phyloP scores from a whole-genome alignment of 1,284 basidiomycete species.

The Schizophyllum amplum region DNA sequence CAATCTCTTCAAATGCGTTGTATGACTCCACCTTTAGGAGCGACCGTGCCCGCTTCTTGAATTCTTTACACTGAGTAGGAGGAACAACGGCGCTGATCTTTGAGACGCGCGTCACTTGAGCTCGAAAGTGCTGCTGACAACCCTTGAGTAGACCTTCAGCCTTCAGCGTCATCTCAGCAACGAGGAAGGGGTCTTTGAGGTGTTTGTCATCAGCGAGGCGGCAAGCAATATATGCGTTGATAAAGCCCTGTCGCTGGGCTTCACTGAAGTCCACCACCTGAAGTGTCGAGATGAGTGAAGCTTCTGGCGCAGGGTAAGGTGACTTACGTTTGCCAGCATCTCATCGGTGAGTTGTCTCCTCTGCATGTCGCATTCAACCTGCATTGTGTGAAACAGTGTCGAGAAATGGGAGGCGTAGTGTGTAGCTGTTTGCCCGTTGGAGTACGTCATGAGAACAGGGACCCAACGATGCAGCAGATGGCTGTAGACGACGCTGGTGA shows the following conservation, averaged over 20 bases:
- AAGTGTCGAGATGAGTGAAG: background rate
- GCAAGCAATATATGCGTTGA: slow-evolving; percentile 6
- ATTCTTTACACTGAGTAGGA: slow-evolving; percentile 7
- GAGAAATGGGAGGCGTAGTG: slow-evolving; percentile 8
- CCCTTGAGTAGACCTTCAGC: slow-evolving; percentile 5
- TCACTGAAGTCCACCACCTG: slow-evolving; percentile 10
- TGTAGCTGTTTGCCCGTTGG: slow-evolving; percentile 2
- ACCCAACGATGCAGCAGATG: slow-evolving; percentile 5
- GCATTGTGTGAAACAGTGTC: background rate
- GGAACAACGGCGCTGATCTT: slow-evolving; percentile 18
- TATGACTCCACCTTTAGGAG: slow-evolving; percentile 5
- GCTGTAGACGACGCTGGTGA: slow-evolving; percentile 14
- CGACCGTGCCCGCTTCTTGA: slow-evolving; percentile 9
- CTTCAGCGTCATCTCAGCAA: background rate
- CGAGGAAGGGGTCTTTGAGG: background rate
- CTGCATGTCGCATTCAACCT: background rate
- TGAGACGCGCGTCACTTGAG: slow-evolving; percentile 17
- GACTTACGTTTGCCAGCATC: background rate
- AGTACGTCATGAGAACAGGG: slow-evolving; percentile 4
- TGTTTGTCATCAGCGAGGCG: background rate
- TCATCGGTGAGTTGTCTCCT: background rate
- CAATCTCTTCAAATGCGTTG: slow-evolving; percentile 7
- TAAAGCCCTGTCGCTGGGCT: slow-evolving; percentile 7
- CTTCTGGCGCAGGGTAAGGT: background rate
- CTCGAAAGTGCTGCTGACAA: slow-evolving; percentile 18